These are phyloP conservation scores for Heterobasidion occidentale DNA, from an alignment of 1,284 basidiomycete genomes.

Conservation along the genomic window DNA sequence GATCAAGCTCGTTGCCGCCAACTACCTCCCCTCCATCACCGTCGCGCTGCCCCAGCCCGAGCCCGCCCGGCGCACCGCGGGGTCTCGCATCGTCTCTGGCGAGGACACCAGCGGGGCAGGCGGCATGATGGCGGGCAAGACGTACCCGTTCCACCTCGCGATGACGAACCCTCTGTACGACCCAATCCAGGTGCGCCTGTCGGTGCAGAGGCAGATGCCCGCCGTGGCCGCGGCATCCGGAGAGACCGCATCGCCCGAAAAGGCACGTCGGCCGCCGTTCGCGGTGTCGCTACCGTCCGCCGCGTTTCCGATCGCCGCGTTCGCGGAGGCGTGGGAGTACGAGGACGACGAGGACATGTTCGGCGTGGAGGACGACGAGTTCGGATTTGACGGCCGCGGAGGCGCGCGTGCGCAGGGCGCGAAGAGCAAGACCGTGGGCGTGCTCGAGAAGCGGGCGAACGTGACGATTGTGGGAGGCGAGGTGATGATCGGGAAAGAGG, in stretches of 20 bases:
- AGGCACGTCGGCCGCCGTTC: conserved; percentile 60
- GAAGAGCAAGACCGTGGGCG: conserved; percentile 64
- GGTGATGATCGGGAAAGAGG: conserved; percentile 71
- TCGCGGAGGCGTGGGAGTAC: conserved; percentile 93
- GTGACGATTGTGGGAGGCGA: conserved; percentile 81
- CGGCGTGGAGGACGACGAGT: conserved; percentile 62
- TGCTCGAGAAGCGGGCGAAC: conserved; percentile 82
- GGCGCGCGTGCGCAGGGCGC: conserved; percentile 16
- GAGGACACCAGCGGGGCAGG: conserved; percentile 24
- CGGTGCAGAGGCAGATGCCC: conserved; percentile 49
- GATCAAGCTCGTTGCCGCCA: conserved; percentile 92
- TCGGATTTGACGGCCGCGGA: conserved; percentile 25
- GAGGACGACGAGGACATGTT: conserved; percentile 88
- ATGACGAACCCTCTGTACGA: conserved; percentile 93
- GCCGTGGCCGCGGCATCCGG: conserved; percentile 21
- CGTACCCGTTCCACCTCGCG: conserved; percentile 82
- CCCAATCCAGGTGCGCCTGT: conserved; percentile 81
- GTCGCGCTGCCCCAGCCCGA: conserved; percentile 56
- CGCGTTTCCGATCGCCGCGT: conserved; percentile 77
- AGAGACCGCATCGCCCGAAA: conserved; percentile 37
- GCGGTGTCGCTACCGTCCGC: conserved; percentile 70
- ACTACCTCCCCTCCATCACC: conserved; percentile 88
- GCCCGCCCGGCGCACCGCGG: conserved; percentile 7
- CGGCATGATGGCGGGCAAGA: conserved; percentile 63
- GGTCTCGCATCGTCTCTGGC: conserved; percentile 30